phyloP scores from a whole-genome alignment of 2,329 filamentous ascomycete species.

The Xylaria sp. region DNA sequence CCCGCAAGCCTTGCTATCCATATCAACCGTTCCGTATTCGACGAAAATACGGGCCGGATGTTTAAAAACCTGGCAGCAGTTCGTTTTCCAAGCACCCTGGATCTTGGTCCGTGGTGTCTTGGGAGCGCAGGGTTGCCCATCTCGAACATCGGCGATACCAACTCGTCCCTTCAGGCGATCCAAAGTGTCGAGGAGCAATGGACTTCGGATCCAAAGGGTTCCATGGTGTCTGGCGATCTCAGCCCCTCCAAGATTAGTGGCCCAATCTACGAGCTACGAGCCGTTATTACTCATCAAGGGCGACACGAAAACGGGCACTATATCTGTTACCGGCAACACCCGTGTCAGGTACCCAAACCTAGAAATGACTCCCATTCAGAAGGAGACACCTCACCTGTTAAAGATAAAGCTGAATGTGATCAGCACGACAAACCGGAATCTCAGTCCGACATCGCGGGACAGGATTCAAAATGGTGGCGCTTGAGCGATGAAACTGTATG shows the following conservation, averaged over 20 bases:
- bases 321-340: conserved; percentile 82
- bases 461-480: conserved; percentile 76
- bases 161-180: conserved; percentile 34
- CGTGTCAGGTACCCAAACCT: conserved; percentile 37
- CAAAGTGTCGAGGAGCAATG: conserved; percentile 64
- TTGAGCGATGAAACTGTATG: conserved; percentile 88
- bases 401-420: conserved; percentile 27
- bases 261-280: conserved; percentile 76
- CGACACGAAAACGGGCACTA: conserved; percentile 96
- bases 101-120: conserved; percentile 85
- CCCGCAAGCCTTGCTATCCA: conserved; percentile 84
- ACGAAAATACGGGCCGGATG: conserved; percentile 78
- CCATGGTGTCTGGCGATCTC: conserved; percentile 71
- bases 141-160: conserved; percentile 20
- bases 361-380: conserved; percentile 2
- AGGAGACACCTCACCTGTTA: not conserved
- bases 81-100: conserved; percentile 73
- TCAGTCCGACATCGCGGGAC: conserved; percentile 28
- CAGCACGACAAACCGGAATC: conserved; percentile 28
- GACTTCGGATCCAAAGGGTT: conserved; percentile 69
- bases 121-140: conserved; percentile 57
- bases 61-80: conserved; percentile 85
- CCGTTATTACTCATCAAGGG: conserved; percentile 87
- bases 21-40: conserved; percentile 89
- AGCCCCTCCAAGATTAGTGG: conserved; percentile 59